Conservation (phyloP, 2,329 filamentous ascomycete species). For the Talaromyces sp. region DNA sequence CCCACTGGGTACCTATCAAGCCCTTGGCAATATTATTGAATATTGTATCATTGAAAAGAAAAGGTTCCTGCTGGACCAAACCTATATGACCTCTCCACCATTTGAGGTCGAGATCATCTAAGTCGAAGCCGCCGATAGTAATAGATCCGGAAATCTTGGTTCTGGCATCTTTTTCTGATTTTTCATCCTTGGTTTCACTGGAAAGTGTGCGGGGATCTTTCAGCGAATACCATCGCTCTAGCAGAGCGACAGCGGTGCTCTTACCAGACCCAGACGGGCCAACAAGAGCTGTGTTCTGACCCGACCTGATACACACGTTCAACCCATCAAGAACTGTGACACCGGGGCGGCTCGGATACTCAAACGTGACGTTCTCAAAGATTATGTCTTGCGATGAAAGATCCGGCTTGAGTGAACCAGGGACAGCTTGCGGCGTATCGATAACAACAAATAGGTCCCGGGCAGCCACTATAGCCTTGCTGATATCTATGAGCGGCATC, state of each 20-base stretch:
- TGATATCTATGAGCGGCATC: slow-evolving; percentile 35
- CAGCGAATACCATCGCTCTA: slow-evolving; percentile 42
- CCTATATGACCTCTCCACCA: slow-evolving; percentile 79
- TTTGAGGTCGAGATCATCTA: slow-evolving; percentile 58
- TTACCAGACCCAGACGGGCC: slow-evolving; percentile 47
- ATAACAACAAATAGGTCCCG: slow-evolving; percentile 34
- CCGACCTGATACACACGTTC: slow-evolving; percentile 31
- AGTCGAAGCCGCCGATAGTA: slow-evolving; percentile 51
- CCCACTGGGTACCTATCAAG: slow-evolving; percentile 43
- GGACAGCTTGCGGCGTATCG: slow-evolving; percentile 25
- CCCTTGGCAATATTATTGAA: slow-evolving; percentile 76
- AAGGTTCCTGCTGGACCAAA: slow-evolving; percentile 76
- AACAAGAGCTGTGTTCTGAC: slow-evolving; percentile 44
- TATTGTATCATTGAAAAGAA: slow-evolving; percentile 78
- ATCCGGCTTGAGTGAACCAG: slow-evolving; percentile 48
- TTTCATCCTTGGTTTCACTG: background rate
- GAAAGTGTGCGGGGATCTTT: background rate
- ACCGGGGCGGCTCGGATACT: slow-evolving; percentile 57
- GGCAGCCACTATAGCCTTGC: slow-evolving; percentile 34
- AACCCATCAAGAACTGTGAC: slow-evolving; percentile 37
- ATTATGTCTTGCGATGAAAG: slow-evolving; percentile 55
- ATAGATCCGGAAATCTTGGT: slow-evolving; percentile 47
- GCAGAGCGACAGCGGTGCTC: slow-evolving; percentile 43
- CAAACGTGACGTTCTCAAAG: slow-evolving; percentile 65
- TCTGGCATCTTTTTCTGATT: slow-evolving; percentile 1